Evolutionary conservation across 345 rosid genomes (phyloP).

Genomic region (Eucalyptus melliodora): DNA sequence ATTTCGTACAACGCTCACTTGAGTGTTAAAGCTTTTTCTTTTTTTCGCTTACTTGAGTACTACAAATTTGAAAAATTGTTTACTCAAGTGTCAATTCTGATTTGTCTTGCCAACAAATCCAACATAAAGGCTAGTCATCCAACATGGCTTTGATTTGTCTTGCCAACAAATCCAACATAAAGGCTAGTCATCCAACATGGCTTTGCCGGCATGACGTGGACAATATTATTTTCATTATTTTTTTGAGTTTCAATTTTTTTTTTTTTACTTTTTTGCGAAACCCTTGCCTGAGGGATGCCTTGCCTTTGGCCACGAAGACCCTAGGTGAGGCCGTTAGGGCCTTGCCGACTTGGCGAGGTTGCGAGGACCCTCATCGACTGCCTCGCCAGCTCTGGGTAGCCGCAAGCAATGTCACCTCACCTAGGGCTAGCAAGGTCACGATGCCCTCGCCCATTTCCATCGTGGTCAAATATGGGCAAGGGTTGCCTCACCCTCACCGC

Average conservation of each 20-base stretch:
- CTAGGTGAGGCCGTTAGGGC: too few species aligned
- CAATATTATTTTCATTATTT: too few species aligned
- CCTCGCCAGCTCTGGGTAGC: rapidly evolving
- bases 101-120: too few species aligned
- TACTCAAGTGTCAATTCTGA: rapidly evolving
- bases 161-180: too few species aligned
- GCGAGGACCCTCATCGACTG: rapidly evolving
- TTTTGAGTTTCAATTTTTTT: too few species aligned
- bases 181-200: rapidly evolving
- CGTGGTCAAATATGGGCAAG: too few species aligned
- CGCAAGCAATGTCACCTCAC: rapidly evolving
- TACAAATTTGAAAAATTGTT: rapidly evolving
- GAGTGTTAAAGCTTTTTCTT: rapidly evolving
- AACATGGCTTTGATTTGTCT: too few species aligned
- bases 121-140: rapidly evolving
- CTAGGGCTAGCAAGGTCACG: rapidly evolving
- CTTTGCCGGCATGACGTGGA: rapidly evolving
- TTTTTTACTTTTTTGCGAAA: too few species aligned
- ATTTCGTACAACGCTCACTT: rapidly evolving
- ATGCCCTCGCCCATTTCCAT: too few species aligned
- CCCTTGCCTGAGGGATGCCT: too few species aligned
- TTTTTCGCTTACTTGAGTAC: rapidly evolving
- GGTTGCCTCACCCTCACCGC: too few species aligned
- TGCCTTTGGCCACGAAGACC: rapidly evolving
- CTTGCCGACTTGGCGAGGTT: too few species aligned